Conservation (phyloP, 2,329 filamentous ascomycete genomes). For the Apiospora koreana region DNA sequence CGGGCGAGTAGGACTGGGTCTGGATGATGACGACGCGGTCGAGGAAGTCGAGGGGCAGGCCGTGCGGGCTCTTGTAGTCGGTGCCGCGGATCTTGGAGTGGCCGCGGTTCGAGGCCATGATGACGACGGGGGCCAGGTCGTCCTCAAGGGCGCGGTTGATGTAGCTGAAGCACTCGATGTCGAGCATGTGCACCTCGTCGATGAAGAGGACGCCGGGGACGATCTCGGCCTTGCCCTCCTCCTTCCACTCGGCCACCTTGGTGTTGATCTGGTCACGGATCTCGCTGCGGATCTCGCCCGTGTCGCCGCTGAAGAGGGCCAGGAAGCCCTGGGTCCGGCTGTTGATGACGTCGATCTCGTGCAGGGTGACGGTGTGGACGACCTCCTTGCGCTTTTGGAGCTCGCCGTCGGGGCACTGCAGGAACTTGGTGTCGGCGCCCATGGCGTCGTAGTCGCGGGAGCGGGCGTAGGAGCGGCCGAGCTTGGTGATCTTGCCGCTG, state of each 20-base stretch:
- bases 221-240: slow-evolving; percentile 98
- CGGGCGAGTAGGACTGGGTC: slow-evolving; percentile 78
- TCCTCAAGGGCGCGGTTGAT: slow-evolving; percentile 96
- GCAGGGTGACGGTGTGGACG: slow-evolving; percentile 92
- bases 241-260: slow-evolving; percentile 98
- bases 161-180: slow-evolving; percentile 98
- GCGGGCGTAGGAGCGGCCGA: slow-evolving; percentile 90
- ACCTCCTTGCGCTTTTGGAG: slow-evolving; percentile 97
- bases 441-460: slow-evolving; percentile 99
- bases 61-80: slow-evolving; percentile 89
- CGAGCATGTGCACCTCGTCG: slow-evolving; percentile 99
- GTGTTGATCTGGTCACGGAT: slow-evolving; percentile 99
- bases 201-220: slow-evolving; percentile 97
- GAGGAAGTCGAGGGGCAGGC: slow-evolving; percentile 91
- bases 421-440: slow-evolving; percentile 97
- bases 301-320: slow-evolving; percentile 96
- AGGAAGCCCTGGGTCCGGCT: slow-evolving; percentile 97
- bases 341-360: slow-evolving; percentile 99
- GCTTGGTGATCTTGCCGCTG: slow-evolving; percentile 95
- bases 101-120: slow-evolving; percentile 98
- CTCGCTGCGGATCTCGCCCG: slow-evolving; percentile 95
- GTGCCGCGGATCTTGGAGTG: slow-evolving; percentile 91
- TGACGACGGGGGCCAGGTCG: slow-evolving; percentile 93
- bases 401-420: slow-evolving; percentile 96
- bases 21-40: slow-evolving; percentile 96